Conservation (phyloP, 2,329 filamentous ascomycete genomes). For the Neonectria coccinea region DNA sequence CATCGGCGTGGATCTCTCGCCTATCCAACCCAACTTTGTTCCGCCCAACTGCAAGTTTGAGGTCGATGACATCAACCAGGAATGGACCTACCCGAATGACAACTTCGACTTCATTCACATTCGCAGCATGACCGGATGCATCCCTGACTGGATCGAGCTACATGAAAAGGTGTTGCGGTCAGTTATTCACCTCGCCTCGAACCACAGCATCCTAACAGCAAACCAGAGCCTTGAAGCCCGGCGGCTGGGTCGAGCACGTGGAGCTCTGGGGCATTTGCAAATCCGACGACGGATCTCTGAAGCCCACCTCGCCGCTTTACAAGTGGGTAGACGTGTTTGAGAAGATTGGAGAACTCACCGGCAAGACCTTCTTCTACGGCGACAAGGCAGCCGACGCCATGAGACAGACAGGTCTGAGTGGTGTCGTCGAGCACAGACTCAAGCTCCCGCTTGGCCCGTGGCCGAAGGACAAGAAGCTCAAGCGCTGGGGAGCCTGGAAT, state of each 20-base stretch:
- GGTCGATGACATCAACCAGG: conserved; percentile 69
- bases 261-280: conserved; percentile 26
- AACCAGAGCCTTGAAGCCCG: conserved; percentile 26
- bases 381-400: conserved; percentile 31
- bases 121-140: conserved; percentile 63
- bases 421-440: conserved; percentile 26
- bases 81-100: conserved; percentile 59
- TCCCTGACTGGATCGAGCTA: conserved; percentile 64
- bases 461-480: conserved; percentile 46
- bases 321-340: conserved; percentile 38
- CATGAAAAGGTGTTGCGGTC: conserved; percentile 60
- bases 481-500: conserved; percentile 38
- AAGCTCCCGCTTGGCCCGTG: conserved; percentile 40
- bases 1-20: conserved; percentile 67
- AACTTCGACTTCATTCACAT: conserved; percentile 70
- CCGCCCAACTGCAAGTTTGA: conserved; percentile 73
- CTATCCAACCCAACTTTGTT: conserved; percentile 65
- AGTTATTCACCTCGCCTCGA: conserved; percentile 47
- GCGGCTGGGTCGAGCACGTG: conserved; percentile 29
- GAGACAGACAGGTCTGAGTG: conserved; percentile 32
- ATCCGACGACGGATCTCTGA: conserved; percentile 45
- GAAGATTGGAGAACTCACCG: conserved; percentile 31
- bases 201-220: conserved; percentile 51
- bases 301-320: conserved; percentile 30
- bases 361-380: conserved; percentile 36